Percentiles rank a stretch among this genome's conserved stretches.
These are phyloP conservation scores for Silene coronaria DNA, from an alignment of 179 eudicot genomes.

Conservation along the genomic window DNA sequence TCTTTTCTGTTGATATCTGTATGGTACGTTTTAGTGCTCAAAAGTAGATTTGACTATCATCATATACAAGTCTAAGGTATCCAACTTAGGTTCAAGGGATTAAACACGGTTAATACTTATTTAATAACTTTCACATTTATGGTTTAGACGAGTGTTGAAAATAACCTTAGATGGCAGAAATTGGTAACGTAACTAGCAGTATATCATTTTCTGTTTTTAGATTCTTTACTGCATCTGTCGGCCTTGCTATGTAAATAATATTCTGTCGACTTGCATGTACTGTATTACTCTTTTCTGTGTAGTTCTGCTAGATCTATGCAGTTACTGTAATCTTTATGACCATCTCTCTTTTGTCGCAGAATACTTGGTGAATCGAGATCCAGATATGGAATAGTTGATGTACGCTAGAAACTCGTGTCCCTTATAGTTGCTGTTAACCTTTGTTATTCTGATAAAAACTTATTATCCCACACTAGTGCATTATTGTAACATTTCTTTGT, in stretches of 20 bases:
- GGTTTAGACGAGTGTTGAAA: not conserved
- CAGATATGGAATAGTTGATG: conserved; percentile 27
- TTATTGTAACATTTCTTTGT: conserved; percentile 18
- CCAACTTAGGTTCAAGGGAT: not conserved
- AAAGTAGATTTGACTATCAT: not conserved
- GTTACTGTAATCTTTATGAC: not conserved
- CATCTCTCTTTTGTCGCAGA: not conserved
- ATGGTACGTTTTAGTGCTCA: not conserved
- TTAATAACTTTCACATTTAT: not conserved
- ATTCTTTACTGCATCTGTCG: not conserved
- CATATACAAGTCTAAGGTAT: not conserved
- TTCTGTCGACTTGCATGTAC: not conserved
- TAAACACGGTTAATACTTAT: too few relatives aligned
- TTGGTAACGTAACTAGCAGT: not conserved
- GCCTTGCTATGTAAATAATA: not conserved
- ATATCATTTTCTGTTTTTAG: not conserved
- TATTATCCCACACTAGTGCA: conserved; percentile 25
- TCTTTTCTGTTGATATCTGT: too few relatives aligned
- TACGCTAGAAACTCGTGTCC: conserved; percentile 20
- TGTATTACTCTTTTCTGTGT: not conserved
- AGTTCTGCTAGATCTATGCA: not conserved
- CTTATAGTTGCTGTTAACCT: conserved; percentile 25
- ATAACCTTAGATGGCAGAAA: not conserved
- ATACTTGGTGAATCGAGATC: conserved; percentile 17
- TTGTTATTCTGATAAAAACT: conserved; percentile 21